phyloP scores from a whole-genome alignment of 2,329 filamentous ascomycete species.

The Penicillium capsulatum region DNA sequence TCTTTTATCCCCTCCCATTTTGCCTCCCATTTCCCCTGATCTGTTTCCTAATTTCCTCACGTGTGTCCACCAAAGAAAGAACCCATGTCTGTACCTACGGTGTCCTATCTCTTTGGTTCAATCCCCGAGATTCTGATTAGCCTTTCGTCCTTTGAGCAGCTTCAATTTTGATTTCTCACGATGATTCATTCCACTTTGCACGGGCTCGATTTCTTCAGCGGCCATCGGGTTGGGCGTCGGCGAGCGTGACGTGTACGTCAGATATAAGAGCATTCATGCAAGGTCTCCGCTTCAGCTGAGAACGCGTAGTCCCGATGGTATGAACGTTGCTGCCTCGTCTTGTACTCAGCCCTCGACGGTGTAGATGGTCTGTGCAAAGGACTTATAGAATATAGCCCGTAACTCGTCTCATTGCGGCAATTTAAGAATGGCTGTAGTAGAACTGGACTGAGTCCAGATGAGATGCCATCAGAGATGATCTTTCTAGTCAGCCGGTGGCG shows the following conservation, averaged over 20 bases:
- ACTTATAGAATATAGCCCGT: too few species aligned
- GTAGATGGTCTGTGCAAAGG: too few species aligned
- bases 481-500: too few species aligned
- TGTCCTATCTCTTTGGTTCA: constrained; percentile 15
- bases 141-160: constrained; percentile 26
- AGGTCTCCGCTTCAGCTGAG: constrained; percentile 4
- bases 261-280: constrained; percentile 14
- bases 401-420: too few species aligned
- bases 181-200: too few species aligned
- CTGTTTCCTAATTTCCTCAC: constrained; percentile 13
- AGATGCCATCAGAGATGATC: too few species aligned
- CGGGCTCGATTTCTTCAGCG: background rate
- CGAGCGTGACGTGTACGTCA: constrained; percentile 16
- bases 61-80: constrained; percentile 20
- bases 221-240: constrained; percentile 9
- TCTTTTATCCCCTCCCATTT: constrained; percentile 8
- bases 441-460: too few species aligned
- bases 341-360: too few species aligned
- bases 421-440: too few species aligned
- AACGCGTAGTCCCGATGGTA: background rate
- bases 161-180: constrained; percentile 26
- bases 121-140: constrained; percentile 13
- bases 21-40: constrained; percentile 8
- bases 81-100: constrained; percentile 22
- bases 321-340: too few species aligned